Percentiles rank a stretch among this genome's conserved stretches.
Conservation (phyloP, 2,329 filamentous ascomycete species). For the Colletotrichum falcatum region DNA sequence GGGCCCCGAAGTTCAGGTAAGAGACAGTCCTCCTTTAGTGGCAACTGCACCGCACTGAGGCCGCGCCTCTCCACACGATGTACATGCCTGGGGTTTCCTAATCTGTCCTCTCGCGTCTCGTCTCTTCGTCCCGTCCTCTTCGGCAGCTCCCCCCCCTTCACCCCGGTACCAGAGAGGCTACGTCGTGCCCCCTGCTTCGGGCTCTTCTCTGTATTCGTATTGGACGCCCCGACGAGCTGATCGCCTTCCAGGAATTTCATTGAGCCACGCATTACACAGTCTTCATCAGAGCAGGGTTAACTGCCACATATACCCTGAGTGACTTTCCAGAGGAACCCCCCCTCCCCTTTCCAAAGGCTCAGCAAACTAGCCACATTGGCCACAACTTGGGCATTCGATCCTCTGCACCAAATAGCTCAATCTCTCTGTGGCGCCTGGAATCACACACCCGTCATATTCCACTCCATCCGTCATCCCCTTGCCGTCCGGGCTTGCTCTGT, state of each 20-base stretch:
- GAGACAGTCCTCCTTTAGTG: conserved; percentile 37
- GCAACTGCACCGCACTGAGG: conserved; percentile 32
- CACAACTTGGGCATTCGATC: conserved; percentile 34
- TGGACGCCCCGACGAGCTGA: conserved; percentile 39
- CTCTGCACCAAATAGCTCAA: conserved; percentile 42
- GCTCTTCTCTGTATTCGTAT: conserved; percentile 41
- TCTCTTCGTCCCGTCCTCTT: conserved; percentile 37
- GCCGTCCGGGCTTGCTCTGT: conserved; percentile 22
- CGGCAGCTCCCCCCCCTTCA: conserved; percentile 36
- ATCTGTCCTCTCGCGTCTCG: conserved; percentile 35
- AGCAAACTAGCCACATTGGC: conserved; percentile 42
- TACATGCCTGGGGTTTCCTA: conserved; percentile 36
- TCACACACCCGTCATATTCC: conserved; percentile 36
- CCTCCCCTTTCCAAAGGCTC: conserved; percentile 32
- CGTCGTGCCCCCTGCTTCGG: conserved; percentile 37
- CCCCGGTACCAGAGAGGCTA: conserved; percentile 33
- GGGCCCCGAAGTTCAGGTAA: conserved; percentile 34
- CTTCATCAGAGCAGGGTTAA: conserved; percentile 37
- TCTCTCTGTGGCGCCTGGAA: conserved; percentile 36
- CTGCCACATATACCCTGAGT: conserved; percentile 38
- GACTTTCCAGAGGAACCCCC: conserved; percentile 31
- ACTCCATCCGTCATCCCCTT: conserved; percentile 16
- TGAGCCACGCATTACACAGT: conserved; percentile 34
- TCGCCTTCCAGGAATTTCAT: conserved; percentile 39
- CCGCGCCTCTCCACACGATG: conserved; percentile 39